Evolutionary conservation across 73 alveolate genomes (phyloP).

Genomic region (Paramecium tetraurelia): DNA sequence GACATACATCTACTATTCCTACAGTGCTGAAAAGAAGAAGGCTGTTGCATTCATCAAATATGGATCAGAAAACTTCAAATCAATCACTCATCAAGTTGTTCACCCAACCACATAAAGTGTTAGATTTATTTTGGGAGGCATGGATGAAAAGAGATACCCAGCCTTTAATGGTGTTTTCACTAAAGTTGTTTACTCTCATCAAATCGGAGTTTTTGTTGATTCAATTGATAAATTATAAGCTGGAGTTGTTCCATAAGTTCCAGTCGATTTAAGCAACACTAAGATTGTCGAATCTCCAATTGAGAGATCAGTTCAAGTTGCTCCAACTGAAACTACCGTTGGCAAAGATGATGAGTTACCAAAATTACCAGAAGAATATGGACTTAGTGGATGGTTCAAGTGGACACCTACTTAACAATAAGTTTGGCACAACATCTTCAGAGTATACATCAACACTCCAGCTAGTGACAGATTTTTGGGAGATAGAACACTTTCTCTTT

Average conservation of each 20-base stretch:
- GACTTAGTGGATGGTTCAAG: slow-evolving; percentile 42
- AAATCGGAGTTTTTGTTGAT: slow-evolving; percentile 2
- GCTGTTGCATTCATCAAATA: slow-evolving; percentile 45
- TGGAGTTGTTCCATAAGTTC: neutral
- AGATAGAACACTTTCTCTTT: slow-evolving; percentile 50
- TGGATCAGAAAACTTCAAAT: neutral
- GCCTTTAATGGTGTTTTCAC: slow-evolving; percentile 41
- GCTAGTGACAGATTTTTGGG: slow-evolving; percentile 21
- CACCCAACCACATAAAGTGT: slow-evolving; percentile 10
- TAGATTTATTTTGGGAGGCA: slow-evolving; percentile 39
- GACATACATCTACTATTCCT: slow-evolving; percentile 47
- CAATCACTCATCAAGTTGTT: neutral
- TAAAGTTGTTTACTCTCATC: neutral
- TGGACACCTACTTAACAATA: slow-evolving; percentile 20
- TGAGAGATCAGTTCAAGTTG: slow-evolving; percentile 27
- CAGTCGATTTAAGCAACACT: neutral
- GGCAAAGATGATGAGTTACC: neutral
- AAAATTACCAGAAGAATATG: slow-evolving; percentile 23
- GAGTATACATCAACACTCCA: slow-evolving; percentile 2
- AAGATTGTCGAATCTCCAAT: neutral
- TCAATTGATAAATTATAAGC: neutral
- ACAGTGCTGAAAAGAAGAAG: neutral
- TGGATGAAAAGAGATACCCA: slow-evolving; percentile 30
- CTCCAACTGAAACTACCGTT: slow-evolving; percentile 3
- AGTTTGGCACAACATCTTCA: slow-evolving; percentile 39